A percentile compares a stretch with the other conserved stretches of the same genome.
These are phyloP conservation scores for Tuber magnatum DNA, from an alignment of 495 filamentous ascomycete species.

Conservation along the genomic window DNA sequence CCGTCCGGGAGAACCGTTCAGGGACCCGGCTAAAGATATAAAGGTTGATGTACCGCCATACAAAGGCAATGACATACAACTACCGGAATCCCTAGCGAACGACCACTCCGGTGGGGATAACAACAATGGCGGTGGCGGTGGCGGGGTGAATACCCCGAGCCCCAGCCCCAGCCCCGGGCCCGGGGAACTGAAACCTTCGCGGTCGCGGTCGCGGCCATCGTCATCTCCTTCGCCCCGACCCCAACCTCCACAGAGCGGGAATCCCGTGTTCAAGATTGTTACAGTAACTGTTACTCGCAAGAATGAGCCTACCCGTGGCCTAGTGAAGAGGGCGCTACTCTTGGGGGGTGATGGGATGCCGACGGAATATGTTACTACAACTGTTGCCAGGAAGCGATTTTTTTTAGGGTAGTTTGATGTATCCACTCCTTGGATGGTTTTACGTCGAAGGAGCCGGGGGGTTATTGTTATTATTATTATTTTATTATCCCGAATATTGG, in stretches of 20 bases:
- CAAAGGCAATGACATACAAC: neutral
- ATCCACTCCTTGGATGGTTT: neutral
- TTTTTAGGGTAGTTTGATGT: neutral
- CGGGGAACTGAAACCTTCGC: neutral
- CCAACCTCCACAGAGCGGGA: neutral
- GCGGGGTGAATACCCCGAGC: neutral
- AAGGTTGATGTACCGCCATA: neutral
- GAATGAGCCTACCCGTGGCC: neutral
- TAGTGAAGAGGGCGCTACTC: neutral
- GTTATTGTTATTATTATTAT: neutral
- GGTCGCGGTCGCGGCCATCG: too few species aligned
- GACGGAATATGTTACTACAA: neutral
- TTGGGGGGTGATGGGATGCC: neutral
- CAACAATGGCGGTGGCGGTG: neutral
- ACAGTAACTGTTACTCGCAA: neutral
- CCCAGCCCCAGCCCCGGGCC: too few species aligned
- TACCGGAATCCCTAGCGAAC: neutral
- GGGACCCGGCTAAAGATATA: neutral
- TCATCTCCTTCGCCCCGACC: neutral
- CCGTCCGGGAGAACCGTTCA: neutral
- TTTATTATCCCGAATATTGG: neutral
- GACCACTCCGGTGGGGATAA: neutral
- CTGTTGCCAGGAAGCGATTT: neutral
- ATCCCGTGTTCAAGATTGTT: neutral
- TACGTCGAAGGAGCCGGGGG: neutral